phyloP scores from a whole-genome alignment of 805 yeast species.

The Pichia thaimueangensis region DNA sequence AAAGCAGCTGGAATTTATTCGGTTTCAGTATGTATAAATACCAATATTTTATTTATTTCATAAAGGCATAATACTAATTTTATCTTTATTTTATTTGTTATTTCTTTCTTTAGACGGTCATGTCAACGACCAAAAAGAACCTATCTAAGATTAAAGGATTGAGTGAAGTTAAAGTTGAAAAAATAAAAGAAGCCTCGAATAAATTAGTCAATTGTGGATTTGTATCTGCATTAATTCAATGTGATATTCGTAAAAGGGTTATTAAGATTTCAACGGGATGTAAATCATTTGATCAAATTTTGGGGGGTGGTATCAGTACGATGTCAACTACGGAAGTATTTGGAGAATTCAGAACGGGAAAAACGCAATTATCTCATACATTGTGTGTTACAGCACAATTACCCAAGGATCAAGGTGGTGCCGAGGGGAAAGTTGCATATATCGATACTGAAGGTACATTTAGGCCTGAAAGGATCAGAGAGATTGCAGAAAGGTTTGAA shows the following conservation, averaged over 20 bases:
- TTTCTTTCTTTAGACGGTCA: conserved; percentile 42
- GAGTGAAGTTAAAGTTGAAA: conserved; percentile 69
- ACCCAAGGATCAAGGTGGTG: conserved; percentile 69
- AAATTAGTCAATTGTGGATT: conserved; percentile 62
- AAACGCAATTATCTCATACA: conserved; percentile 77
- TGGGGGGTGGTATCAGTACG: conserved; percentile 74
- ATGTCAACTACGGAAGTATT: conserved; percentile 75
- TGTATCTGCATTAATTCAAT: conserved; percentile 66
- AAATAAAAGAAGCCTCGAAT: conserved; percentile 66
- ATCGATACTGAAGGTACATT: conserved; percentile 81
- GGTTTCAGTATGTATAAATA: conserved; percentile 38
- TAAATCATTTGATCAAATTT: conserved; percentile 56
- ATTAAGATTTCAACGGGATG: conserved; percentile 65
- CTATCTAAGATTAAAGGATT: conserved; percentile 58
- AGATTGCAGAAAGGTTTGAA: conserved; percentile 64
- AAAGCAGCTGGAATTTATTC: conserved; percentile 64
- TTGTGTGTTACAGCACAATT: conserved; percentile 70
- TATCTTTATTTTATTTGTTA: not conserved
- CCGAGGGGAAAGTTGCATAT: conserved; percentile 73
- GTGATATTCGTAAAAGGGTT: conserved; percentile 58
- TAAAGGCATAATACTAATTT: no score
- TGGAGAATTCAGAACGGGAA: conserved; percentile 78
- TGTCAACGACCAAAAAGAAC: conserved; percentile 59
- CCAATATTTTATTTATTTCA: conserved; percentile 33
- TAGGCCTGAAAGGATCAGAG: conserved; percentile 59